These are phyloP conservation scores for Coemansia sp. DNA, from an alignment of 192 early-diverging fungal genomes.

Conservation along the genomic window DNA sequence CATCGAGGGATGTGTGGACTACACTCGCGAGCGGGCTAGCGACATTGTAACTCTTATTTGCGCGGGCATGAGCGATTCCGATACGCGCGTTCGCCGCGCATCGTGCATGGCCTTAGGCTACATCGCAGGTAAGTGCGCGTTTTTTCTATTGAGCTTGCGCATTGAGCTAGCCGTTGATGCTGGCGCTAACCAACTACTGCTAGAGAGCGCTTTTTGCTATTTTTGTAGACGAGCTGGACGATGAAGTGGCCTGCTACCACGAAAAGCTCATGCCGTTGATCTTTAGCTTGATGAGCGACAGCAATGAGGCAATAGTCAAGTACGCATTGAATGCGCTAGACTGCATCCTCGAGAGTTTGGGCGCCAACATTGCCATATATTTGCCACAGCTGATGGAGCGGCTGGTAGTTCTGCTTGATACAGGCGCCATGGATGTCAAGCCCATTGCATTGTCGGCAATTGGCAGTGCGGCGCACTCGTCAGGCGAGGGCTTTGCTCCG, in stretches of 20 bases:
- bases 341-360: conserved; percentile 84
- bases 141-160: neutral
- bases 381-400: conserved; percentile 81
- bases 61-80: conserved; percentile 76
- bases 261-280: conserved; percentile 80
- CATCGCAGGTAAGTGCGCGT: conserved; percentile 60
- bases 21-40: conserved; percentile 70
- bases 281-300: conserved; percentile 79
- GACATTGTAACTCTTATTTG: conserved; percentile 78
- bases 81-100: conserved; percentile 74
- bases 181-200: neutral
- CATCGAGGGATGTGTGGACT: conserved; percentile 86
- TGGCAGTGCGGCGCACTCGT: conserved; percentile 87
- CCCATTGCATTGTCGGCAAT: conserved; percentile 80
- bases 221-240: conserved; percentile 68
- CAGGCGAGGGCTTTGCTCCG: conserved; percentile 61
- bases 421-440: conserved; percentile 65
- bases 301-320: conserved; percentile 68
- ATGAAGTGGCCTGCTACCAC: conserved; percentile 78
- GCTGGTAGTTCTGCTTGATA: conserved; percentile 71
- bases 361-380: conserved; percentile 75
- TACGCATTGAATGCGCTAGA: conserved; percentile 84
- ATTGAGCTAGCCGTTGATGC: neutral
- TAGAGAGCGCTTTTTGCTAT: neutral
- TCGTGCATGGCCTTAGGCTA: conserved; percentile 83